Base-by-base conservation (phyloP, 495 filamentous ascomycete species). In the Aspergillus bridgeri region DNA sequence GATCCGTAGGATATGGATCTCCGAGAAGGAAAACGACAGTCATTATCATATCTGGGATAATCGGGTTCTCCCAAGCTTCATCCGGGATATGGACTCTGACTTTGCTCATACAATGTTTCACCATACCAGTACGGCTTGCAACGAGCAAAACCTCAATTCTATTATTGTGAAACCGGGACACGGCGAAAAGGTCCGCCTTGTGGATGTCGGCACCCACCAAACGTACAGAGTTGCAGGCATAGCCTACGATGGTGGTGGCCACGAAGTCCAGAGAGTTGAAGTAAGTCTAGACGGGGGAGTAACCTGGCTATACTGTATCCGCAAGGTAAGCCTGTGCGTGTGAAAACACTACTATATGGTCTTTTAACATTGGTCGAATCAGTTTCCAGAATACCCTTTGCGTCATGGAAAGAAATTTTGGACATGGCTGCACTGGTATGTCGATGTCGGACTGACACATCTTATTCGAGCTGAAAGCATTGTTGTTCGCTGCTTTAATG, bases 221-320 rank as follows among this genome's bases (percentile, higher is more conserved):
- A 44, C 20, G 61, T 54, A 13, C 51, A 64, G 24, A 43, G 7
- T 54, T 86, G 4, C 69, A 79, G 59, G 83, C 83, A 1, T 85
- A 82, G 83, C 83, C 6, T 85, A 84, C 61, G 81, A 80, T 5
- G 83, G 83, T 42, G 80, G 81, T n/a, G 82, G 82, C 15, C 71
- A 79, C 27, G 74, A 76, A 57, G 75, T 85, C 49, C 63, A 75
- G 23, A 73, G 81, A 23, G 82, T 86, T 25, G 83, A 86, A 51
- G 68, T 85, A 38, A 81, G 76, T 57, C 67, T 82, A 20, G 81
- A 86, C 65, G 76, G 76, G 29, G 83, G 83, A 0, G 61, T 68
- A 23, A 79, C 65, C 9, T 86, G 82, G 83, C 47, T 62, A 0
- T 63, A 62, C 25, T 63, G 60, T 51, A 48, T 54, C 22, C 48